Evolutionary conservation across 768 basidiomycete genomes (phyloP).

Genomic region (Mycena maculata): DNA sequence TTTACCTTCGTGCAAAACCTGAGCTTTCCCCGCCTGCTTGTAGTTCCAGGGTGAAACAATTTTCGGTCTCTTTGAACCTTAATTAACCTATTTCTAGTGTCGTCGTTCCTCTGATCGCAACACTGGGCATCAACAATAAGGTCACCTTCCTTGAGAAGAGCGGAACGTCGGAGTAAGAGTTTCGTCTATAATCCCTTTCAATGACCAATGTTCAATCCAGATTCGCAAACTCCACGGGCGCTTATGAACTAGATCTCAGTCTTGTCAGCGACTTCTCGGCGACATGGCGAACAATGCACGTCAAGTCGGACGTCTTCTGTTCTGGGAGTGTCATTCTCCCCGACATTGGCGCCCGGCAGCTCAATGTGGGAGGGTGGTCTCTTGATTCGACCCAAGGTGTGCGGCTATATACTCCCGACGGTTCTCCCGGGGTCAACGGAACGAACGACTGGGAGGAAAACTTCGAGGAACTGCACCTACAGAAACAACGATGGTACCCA

Average conservation of each 20-base stretch:
- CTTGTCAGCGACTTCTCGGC: slow-evolving; percentile 59
- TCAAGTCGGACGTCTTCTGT: slow-evolving; percentile 85
- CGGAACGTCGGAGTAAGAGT: too few species aligned
- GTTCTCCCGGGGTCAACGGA: slow-evolving; percentile 72
- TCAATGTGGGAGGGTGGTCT: slow-evolving; percentile 81
- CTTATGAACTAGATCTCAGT: slow-evolving; percentile 80
- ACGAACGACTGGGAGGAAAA: slow-evolving; percentile 89
- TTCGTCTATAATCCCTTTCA: background rate
- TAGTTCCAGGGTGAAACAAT: slow-evolving; percentile 49
- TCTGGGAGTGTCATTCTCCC: slow-evolving; percentile 79
- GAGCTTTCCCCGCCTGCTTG: slow-evolving; percentile 2
- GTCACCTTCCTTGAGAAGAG: slow-evolving; percentile 82
- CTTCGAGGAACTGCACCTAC: slow-evolving; percentile 63
- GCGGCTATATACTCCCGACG: slow-evolving; percentile 79
- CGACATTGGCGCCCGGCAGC: slow-evolving; percentile 73
- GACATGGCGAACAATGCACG: slow-evolving; percentile 83
- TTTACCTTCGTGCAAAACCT: background rate
- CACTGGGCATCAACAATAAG: slow-evolving; percentile 84
- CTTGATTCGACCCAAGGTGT: slow-evolving; percentile 77
- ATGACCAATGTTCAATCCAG: slow-evolving; percentile 36
- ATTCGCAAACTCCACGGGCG: slow-evolving; percentile 75
- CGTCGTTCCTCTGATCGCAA: slow-evolving; percentile 78
- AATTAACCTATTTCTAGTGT: slow-evolving; percentile 52
- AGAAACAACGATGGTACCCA: slow-evolving; percentile 46
- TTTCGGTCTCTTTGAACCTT: background rate